Base-by-base conservation (phyloP, 306 rosid species). In the Datisca glomerata region DNA sequence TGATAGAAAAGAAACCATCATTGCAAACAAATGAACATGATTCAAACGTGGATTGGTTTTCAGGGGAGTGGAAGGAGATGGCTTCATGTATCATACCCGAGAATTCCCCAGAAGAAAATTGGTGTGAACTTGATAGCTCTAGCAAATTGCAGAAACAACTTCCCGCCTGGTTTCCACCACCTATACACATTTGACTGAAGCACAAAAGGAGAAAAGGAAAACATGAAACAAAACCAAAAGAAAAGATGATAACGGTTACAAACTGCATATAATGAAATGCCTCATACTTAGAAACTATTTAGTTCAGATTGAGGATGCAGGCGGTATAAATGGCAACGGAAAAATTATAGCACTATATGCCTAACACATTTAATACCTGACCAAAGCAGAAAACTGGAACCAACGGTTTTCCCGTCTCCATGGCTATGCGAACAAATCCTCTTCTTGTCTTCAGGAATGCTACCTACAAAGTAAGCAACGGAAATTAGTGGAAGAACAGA, bases 381-480 rank as follows among this genome's bases (percentile, higher is more conserved):
- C 97, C 97, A 41, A 82, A 87, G 70, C 94, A 79, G 69, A 82
- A 87, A 65, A 74, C 74, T 21, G 97, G 97, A 70, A 87, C 97
- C 61, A 82, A 50, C 28, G 97, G 89, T n/a, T 14, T 41, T 21
- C 97, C 97, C 57, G 38, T 67, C 74, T 72, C 79, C 72, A 87
- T 60, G 52, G 97, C 93, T 59, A 82, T 41, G 25, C 94, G 94
- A 33, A 87, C 75, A 63, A 87, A 87, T 60, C 96, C 94, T 55
- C 69, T 75, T 76, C 96, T 79, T 8, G 71, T 18, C 65, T 79
- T 79, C 3, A 87, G 84, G 69, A 66, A 87, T 41, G 42, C 85
- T 61, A 52, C 62, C 96, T 87, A 48, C 68, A 58, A 40, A 43
- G 45, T 8, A 8, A 25, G 8, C 4, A 25, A 25, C 4, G 31